phyloP scores from a whole-genome alignment of 805 yeast species.

The Kodamaea nitidulidarum region DNA sequence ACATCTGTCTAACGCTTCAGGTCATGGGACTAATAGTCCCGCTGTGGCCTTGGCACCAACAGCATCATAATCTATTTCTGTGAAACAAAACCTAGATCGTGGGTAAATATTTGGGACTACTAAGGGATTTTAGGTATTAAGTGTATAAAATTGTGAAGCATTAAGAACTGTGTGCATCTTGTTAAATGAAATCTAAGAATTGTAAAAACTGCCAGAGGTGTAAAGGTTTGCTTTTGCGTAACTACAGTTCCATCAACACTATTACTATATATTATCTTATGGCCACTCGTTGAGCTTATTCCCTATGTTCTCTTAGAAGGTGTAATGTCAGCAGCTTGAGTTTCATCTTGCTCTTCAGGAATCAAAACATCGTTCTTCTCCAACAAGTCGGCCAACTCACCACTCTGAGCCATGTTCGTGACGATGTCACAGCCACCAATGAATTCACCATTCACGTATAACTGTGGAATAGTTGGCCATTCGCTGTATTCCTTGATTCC shows the following conservation, averaged over 20 bases:
- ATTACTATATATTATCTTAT: too few species aligned
- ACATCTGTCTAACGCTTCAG: constrained; percentile 3
- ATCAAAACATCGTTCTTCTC: constrained; percentile 76
- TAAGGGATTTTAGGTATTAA: background rate
- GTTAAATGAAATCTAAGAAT: too few species aligned
- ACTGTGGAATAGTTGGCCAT: constrained; percentile 99
- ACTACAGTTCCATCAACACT: too few species aligned
- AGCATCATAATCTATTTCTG: constrained; percentile 3
- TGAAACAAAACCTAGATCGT: too few species aligned
- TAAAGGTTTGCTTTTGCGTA: too few species aligned
- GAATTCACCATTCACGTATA: constrained; percentile 85
- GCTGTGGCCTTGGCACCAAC: background rate
- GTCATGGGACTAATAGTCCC: background rate
- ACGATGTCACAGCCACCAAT: constrained; percentile 97
- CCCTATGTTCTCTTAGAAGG: constrained; percentile 31
- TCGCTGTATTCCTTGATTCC: constrained; percentile 93
- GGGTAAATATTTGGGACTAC: too few species aligned
- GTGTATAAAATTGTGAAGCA: too few species aligned
- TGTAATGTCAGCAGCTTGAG: constrained; percentile 27
- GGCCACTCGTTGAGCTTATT: background rate
- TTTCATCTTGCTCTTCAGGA: constrained; percentile 63
- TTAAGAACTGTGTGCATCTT: too few species aligned
- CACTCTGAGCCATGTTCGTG: constrained; percentile 82
- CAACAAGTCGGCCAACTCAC: constrained; percentile 83
- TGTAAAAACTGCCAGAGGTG: too few species aligned